Evolutionary conservation across 202 grass and related monocot genomes (phyloP).

Genomic region (Zoysia matrella): DNA sequence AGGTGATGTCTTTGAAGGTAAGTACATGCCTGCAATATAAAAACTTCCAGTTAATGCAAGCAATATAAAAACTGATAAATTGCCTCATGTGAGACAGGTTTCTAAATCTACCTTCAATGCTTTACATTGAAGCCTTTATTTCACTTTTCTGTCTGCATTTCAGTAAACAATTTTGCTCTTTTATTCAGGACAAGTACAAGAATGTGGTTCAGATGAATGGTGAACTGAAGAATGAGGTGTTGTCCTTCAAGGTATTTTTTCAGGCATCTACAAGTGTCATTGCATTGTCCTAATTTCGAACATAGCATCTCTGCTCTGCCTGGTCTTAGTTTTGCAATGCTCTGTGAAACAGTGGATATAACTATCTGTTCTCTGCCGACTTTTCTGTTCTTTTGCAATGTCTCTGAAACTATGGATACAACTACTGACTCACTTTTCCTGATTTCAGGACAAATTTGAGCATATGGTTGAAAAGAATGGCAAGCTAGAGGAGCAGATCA

Average conservation of each 20-base stretch:
- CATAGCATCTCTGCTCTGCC: background rate
- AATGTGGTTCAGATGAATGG: conserved; percentile 42
- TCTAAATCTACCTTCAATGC: conserved; percentile 9
- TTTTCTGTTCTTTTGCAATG: conserved; percentile 1
- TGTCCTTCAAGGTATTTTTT: conserved; percentile 57
- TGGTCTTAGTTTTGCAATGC: no score
- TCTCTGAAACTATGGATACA: background rate
- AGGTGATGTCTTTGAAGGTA: conserved; percentile 55
- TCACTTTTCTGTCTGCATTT: conserved; percentile 22
- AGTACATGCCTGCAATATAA: background rate
- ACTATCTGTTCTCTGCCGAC: conserved; percentile 2
- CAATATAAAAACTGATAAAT: conserved; percentile 14
- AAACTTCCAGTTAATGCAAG: background rate
- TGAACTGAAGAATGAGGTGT: conserved; percentile 56
- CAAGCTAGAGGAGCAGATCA: conserved; percentile 57
- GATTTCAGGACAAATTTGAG: conserved; percentile 64
- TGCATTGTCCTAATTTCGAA: conserved; percentile 2
- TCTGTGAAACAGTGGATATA: no score
- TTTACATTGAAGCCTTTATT: background rate
- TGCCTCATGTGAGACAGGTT: conserved; percentile 4
- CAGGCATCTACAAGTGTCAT: background rate
- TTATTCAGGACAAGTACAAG: conserved; percentile 70
- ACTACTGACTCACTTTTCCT: background rate
- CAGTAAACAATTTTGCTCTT: conserved; percentile 5
- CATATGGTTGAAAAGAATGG: conserved; percentile 49